Conservation (phyloP, 164 flowering plant species). For the Tinospora cordifolia region DNA sequence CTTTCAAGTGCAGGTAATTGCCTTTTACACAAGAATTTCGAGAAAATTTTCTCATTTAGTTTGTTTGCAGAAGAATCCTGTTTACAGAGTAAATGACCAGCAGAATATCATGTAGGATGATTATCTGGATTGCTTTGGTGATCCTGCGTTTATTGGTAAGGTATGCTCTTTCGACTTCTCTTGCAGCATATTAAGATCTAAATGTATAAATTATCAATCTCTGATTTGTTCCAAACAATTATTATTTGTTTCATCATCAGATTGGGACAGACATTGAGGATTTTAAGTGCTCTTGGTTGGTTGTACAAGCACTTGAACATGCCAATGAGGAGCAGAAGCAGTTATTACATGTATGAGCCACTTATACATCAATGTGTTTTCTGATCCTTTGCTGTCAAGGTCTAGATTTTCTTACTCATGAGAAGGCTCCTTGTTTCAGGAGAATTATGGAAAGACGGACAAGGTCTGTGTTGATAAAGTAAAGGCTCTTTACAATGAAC, state of each 20-base stretch:
- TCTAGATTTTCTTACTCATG: slow-evolving; percentile 11
- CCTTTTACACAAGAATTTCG: neutral
- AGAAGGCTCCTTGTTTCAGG: slow-evolving; percentile 38
- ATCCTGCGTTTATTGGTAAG: slow-evolving; percentile 81
- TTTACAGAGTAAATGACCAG: neutral
- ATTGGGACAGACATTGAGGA: slow-evolving; percentile 98
- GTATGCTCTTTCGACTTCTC: slow-evolving; percentile 30
- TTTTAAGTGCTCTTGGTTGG: slow-evolving; percentile 97
- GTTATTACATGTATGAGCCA: slow-evolving; percentile 45
- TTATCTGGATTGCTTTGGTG: slow-evolving; percentile 85
- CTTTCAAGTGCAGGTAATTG: slow-evolving; percentile 92
- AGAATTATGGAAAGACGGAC: slow-evolving; percentile 72
- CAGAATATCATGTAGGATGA: slow-evolving; percentile 58
- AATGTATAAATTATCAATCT: neutral
- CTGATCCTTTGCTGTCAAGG: neutral
- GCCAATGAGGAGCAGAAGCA: slow-evolving; percentile 70
- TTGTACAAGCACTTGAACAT: slow-evolving; percentile 82
- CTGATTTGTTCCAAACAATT: slow-evolving; percentile 3
- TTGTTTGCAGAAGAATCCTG: neutral
- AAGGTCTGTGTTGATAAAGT: slow-evolving; percentile 61
- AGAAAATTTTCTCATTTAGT: neutral
- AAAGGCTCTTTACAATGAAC: slow-evolving; percentile 66
- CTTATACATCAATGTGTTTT: neutral
- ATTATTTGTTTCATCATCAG: slow-evolving; percentile 30
- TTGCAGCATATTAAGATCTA: neutral